phyloP scores from a whole-genome alignment of 371 early-diverging fungal genomes.

The Mortierella sp. region DNA sequence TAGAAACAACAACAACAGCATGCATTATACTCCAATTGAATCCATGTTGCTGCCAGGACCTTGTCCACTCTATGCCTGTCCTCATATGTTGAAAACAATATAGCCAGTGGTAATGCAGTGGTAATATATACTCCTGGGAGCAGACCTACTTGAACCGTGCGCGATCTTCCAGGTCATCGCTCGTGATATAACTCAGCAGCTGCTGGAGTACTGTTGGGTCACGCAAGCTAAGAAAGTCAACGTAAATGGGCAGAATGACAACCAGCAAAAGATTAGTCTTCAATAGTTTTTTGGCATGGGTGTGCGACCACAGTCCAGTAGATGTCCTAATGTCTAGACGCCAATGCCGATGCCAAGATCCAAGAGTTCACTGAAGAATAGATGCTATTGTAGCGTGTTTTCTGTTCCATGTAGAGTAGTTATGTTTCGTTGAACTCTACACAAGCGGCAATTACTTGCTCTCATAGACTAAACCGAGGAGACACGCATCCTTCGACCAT shows the following conservation, averaged over 20 bases:
- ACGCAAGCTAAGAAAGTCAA: slow-evolving; percentile 62
- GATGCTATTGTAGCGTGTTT: not conserved
- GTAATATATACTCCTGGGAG: not conserved
- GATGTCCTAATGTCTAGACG: not conserved
- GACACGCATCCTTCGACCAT: slow-evolving; percentile 2
- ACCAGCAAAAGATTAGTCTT: not conserved
- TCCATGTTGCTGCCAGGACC: not conserved
- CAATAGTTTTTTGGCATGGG: not conserved
- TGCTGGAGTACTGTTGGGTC: slow-evolving; percentile 70
- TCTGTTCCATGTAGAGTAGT: not conserved
- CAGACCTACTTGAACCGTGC: slow-evolving; percentile 78
- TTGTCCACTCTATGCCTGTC: not conserved
- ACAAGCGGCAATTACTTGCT: not conserved
- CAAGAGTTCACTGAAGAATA: not conserved
- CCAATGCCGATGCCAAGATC: not conserved
- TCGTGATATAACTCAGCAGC: slow-evolving; percentile 73
- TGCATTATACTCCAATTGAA: not conserved
- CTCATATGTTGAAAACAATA: no score
- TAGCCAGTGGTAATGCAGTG: not conserved
- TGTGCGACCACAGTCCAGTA: not conserved
- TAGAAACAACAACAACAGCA: not conserved
- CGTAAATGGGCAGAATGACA: not conserved
- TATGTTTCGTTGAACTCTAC: not conserved
- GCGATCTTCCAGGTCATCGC: slow-evolving; percentile 73
- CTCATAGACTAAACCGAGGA: not conserved